Evolutionary conservation across 495 filamentous ascomycete genomes (phyloP).

Genomic region (Extremus antarcticus): DNA sequence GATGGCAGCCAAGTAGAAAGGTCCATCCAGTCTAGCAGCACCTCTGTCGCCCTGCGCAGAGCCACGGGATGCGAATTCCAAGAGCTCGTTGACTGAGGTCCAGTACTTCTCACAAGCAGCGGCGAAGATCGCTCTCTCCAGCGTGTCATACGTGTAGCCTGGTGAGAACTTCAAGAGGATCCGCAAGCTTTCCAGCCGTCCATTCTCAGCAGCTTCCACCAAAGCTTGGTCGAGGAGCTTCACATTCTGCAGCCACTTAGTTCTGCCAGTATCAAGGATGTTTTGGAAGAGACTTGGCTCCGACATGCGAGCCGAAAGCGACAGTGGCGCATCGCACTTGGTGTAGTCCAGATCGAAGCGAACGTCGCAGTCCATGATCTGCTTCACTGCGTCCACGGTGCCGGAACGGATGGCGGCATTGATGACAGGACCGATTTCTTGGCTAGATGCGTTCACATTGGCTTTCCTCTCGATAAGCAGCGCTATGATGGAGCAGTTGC

Average conservation of each 20-base stretch:
- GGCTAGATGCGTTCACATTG: neutral
- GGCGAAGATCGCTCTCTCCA: neutral
- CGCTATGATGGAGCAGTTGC: neutral
- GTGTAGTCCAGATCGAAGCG: neutral
- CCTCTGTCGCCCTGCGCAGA: neutral
- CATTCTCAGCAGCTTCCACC: neutral
- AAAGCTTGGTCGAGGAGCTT: neutral
- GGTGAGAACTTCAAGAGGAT: neutral
- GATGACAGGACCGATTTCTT: neutral
- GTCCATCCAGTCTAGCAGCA: neutral
- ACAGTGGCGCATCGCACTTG: neutral
- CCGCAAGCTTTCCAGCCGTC: neutral
- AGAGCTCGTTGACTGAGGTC: neutral
- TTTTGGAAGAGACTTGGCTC: neutral
- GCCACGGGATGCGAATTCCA: neutral
- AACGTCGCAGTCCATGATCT: neutral
- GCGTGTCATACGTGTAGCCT: neutral
- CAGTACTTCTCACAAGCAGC: neutral
- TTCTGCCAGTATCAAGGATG: neutral
- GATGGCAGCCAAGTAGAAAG: neutral
- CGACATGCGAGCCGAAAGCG: neutral
- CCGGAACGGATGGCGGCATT: neutral
- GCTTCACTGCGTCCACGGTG: neutral
- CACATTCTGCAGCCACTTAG: neutral
- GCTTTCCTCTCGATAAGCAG: neutral